Percentiles rank a stretch among this genome's conserved stretches.
Conservation (phyloP, 495 filamentous ascomycete species). For the Podospora australis region DNA sequence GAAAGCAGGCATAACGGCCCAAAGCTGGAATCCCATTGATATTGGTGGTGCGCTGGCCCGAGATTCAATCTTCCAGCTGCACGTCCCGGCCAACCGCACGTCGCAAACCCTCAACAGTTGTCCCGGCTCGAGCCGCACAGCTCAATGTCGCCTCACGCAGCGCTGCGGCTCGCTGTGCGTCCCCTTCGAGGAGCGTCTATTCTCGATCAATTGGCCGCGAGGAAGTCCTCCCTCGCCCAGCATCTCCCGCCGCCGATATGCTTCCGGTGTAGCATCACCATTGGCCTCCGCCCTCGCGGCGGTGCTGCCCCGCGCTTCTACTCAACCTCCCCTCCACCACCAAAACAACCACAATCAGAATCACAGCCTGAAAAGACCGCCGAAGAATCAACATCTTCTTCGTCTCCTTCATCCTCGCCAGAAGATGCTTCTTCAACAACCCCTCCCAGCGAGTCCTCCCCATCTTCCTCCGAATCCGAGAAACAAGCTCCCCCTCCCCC, state of each 20-base stretch:
- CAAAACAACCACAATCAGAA: slow-evolving; percentile 2
- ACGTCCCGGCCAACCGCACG: background rate
- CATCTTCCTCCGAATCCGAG: slow-evolving; percentile 2
- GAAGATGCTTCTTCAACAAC: background rate
- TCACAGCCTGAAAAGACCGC: background rate
- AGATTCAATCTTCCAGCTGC: background rate
- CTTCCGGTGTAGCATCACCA: slow-evolving; percentile 9
- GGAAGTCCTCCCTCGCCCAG: background rate
- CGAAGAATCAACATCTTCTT: background rate
- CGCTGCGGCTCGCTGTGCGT: slow-evolving; percentile 24
- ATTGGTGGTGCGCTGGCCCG: background rate
- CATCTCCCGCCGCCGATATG: slow-evolving; percentile 5
- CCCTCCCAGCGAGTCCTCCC: background rate
- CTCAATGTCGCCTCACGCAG: slow-evolving; percentile 26
- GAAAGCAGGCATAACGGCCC: slow-evolving; percentile 1
- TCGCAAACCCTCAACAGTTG: background rate
- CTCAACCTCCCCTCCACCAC: slow-evolving; percentile 17
- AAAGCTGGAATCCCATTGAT: background rate
- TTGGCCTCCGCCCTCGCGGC: background rate
- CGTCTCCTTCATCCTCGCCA: background rate
- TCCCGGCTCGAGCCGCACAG: slow-evolving; percentile 14
- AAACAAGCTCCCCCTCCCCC: background rate
- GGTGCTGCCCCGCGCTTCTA: slow-evolving; percentile 9
- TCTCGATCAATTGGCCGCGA: slow-evolving; percentile 13
- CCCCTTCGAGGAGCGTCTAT: slow-evolving; percentile 16